Evolutionary conservation across 2,329 filamentous ascomycete genomes (phyloP), one percentile per base, ranked within the genome.

Genomic region (Fusarium hainanense): DNA sequence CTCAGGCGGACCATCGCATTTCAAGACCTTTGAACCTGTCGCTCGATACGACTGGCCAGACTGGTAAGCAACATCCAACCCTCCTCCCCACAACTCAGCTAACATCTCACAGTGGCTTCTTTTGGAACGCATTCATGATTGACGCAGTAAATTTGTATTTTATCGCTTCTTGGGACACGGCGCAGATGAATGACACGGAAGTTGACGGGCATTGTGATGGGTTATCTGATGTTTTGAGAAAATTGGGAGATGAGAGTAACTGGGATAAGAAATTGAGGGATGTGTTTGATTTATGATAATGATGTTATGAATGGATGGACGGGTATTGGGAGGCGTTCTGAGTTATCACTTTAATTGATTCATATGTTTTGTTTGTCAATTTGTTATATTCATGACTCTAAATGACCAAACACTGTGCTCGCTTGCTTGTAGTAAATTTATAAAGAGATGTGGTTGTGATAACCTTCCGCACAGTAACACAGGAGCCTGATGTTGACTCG

Each of bases 131-230:
- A 2, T 81, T 80, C 57, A 77, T 77, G 76, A 51, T 79, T 14
- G 77, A 80, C 55, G 59, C 69, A 0, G 70, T 71, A 7, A 78
- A 77, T 44, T 41, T 82, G 40, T 76, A 79, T 43, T 79, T 80
- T 55, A 71, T 81, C 47, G 79, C 77, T 7, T 79, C 79, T 2
- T 81, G 80, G 80, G 80, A 81, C 44, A 81, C 80, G n/a, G 78
- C 80, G 3, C 80, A 81, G 70, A 71, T 81, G 75, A 79, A 76
- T 28, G 73, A 72, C 4, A 60, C 50, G 12, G 75, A 81, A 47
- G 68, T 81, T 0, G 76, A 81, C 23, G 64, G 41, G 1, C 66
- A 76, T 54, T 80, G 78, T 20, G 76, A 79, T 11, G 28, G 21
- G 1, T 63, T 81, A 51, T 75, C 76, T 6, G 72, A 75, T 18